Percentiles rank a stretch among this genome's conserved stretches.
Conservation (phyloP, 768 basidiomycete species). For the Kwoniella sp. region DNA sequence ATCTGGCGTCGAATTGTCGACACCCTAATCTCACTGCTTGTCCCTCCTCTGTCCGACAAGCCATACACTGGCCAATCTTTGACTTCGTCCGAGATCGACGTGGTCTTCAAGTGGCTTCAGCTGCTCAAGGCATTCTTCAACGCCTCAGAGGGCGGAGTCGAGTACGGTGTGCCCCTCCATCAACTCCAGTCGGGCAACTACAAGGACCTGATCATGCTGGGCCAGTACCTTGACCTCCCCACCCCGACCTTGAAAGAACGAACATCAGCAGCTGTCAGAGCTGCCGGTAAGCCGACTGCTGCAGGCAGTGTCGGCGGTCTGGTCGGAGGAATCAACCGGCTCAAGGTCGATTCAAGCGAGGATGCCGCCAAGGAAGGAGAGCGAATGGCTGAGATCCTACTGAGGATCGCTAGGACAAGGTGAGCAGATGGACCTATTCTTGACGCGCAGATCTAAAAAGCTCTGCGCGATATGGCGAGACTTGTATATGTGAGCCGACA, state of each 20-base stretch:
- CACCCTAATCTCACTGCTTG: constrained; percentile 48
- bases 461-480: too few relatives aligned
- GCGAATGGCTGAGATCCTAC: constrained; percentile 52
- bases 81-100: constrained; percentile 41
- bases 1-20: constrained; percentile 51
- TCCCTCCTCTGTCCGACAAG: constrained; percentile 54
- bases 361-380: constrained; percentile 31
- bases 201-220: constrained; percentile 52
- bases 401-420: constrained; percentile 53
- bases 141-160: constrained; percentile 45
- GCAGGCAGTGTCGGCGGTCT: constrained; percentile 5
- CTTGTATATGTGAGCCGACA: too few relatives aligned
- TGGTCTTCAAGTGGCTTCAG: constrained; percentile 56
- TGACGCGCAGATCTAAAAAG: too few relatives aligned
- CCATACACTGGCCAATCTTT: constrained; percentile 24
- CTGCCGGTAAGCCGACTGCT: constrained; percentile 25
- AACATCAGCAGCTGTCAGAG: constrained; percentile 47
- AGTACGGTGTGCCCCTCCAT: constrained; percentile 51
- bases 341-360: constrained; percentile 2
- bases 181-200: constrained; percentile 46
- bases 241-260: constrained; percentile 47
- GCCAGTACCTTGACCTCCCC: constrained; percentile 54
- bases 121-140: constrained; percentile 55
- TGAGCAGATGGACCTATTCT: constrained; percentile 22
- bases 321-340: constrained; percentile 14